Conservation (phyloP, 495 filamentous ascomycete genomes). For the Lophiotrema nucula region DNA sequence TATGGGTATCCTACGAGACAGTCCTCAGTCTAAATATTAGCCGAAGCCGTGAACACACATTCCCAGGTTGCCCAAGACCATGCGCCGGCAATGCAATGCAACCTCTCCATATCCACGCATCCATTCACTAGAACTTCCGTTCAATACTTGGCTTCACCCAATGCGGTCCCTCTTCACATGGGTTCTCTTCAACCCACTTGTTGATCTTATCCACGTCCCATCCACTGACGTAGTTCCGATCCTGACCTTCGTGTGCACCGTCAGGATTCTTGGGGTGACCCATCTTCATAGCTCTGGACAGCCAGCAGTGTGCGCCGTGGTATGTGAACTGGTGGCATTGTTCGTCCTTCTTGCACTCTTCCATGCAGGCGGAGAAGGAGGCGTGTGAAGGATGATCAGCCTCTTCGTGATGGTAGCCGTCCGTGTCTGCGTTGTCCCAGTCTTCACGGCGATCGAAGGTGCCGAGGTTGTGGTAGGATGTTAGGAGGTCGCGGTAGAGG, state of each 20-base stretch:
- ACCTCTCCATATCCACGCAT: no score
- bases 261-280: constrained; percentile 2
- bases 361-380: neutral
- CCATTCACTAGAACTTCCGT: constrained; percentile 2
- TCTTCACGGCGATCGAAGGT: neutral
- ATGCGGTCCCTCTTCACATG: constrained; percentile 5
- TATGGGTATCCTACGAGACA: no score
- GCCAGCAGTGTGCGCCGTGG: constrained; percentile 15
- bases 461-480: neutral
- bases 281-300: constrained; percentile 11
- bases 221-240: constrained; percentile 11
- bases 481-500: neutral
- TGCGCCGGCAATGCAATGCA: no score
- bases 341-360: neutral
- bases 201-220: constrained; percentile 23
- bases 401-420: neutral
- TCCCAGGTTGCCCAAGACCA: no score
- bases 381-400: neutral
- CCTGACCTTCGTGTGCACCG: neutral
- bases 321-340: constrained; percentile 15
- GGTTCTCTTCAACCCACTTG: constrained; percentile 10
- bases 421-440: constrained; percentile 8
- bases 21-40: no score
- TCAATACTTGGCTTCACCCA: constrained; percentile 12
- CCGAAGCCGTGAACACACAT: no score